Evolutionary conservation across 2,329 filamentous ascomycete species (phyloP).

Genomic region (Colletotrichum lindemuthianum): DNA sequence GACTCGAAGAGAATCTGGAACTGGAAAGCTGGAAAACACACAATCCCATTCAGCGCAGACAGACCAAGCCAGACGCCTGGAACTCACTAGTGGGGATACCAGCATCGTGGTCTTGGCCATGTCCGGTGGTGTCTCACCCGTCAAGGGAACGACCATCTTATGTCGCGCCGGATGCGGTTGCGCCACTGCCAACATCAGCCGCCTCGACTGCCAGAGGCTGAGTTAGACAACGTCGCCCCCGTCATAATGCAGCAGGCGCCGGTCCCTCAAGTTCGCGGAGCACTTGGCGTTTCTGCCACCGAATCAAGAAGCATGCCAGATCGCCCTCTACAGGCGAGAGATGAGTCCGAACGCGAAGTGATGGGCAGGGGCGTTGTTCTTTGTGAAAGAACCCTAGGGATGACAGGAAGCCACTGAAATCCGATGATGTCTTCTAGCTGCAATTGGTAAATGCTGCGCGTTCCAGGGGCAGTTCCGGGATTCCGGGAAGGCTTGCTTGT

Average conservation of each 20-base stretch:
- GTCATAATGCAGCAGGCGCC: not conserved
- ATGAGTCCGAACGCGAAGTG: no score
- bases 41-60: no score
- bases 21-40: not conserved
- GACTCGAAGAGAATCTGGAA: no score
- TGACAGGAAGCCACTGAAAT: no score
- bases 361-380: no score
- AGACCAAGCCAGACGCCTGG: not conserved
- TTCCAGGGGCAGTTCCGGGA: no score
- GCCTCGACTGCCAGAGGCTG: not conserved
- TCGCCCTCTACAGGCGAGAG: no score
- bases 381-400: no score
- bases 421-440: no score
- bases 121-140: not conserved
- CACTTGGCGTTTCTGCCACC: not conserved
- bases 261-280: not conserved
- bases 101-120: not conserved
- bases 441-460: no score
- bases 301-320: not conserved
- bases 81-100: not conserved
- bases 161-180: conserved; percentile 16
- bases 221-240: not conserved
- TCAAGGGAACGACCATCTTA: not conserved
- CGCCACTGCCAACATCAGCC: conserved; percentile 7
- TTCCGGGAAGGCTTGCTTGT: no score